Conservation (phyloP, 2,329 filamentous ascomycete genomes). For the Alternaria solani region DNA sequence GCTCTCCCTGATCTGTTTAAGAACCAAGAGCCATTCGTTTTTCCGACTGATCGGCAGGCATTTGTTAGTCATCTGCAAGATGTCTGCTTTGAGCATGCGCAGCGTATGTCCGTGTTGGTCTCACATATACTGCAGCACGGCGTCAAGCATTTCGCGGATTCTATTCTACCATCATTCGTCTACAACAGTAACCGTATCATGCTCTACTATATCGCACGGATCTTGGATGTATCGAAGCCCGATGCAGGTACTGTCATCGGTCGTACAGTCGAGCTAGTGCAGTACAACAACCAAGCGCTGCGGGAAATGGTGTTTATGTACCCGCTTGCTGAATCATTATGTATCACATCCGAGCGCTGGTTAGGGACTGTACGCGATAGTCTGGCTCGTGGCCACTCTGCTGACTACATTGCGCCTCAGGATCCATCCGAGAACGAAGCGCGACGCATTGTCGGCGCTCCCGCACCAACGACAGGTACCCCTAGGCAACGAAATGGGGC, state of each 20-base stretch:
- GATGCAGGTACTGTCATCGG: constrained; percentile 36
- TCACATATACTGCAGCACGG: constrained; percentile 42
- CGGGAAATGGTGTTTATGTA: constrained; percentile 44
- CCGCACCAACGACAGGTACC: constrained; percentile 22
- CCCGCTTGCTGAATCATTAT: constrained; percentile 42
- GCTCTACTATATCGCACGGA: constrained; percentile 44
- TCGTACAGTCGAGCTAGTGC: constrained; percentile 40
- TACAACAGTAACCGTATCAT: constrained; percentile 48
- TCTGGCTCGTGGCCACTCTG: constrained; percentile 36
- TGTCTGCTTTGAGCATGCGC: constrained; percentile 44
- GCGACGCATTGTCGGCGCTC: constrained; percentile 32
- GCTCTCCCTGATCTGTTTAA: constrained; percentile 43
- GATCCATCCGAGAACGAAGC: constrained; percentile 39
- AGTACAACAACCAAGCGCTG: constrained; percentile 43
- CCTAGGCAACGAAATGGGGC: constrained; percentile 14
- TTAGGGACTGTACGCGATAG: constrained; percentile 42
- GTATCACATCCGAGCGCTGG: constrained; percentile 43
- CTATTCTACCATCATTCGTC: constrained; percentile 44
- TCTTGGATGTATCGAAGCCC: constrained; percentile 37
- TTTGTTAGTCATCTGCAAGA: constrained; percentile 40
- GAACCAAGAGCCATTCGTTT: constrained; percentile 40
- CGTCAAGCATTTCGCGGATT: constrained; percentile 44
- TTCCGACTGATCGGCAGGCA: constrained; percentile 34
- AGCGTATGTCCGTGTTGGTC: constrained; percentile 39
- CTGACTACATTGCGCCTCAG: constrained; percentile 41